phyloP scores from a whole-genome alignment of 805 yeast species.

The Candida railenensis region DNA sequence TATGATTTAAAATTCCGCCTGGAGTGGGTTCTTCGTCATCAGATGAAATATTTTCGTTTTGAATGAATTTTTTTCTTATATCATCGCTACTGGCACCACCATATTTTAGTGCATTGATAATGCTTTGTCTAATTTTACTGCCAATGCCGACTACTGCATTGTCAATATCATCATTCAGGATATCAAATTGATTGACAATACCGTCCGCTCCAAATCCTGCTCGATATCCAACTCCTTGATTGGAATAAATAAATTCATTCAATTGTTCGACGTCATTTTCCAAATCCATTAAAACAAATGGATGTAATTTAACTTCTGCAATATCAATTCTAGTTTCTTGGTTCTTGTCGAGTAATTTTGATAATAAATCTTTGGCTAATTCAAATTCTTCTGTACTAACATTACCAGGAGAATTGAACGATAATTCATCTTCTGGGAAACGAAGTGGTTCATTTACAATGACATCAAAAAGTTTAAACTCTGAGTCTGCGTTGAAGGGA shows the following conservation, averaged over 20 bases:
- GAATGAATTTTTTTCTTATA: slow-evolving; percentile 18
- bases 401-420: slow-evolving; percentile 38
- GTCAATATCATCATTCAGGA: slow-evolving; percentile 55
- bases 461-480: slow-evolving; percentile 79
- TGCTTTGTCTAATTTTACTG: slow-evolving; percentile 52
- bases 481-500: slow-evolving; percentile 87
- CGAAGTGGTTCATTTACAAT: slow-evolving; percentile 62
- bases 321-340: slow-evolving; percentile 69
- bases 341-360: slow-evolving; percentile 63
- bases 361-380: slow-evolving; percentile 58
- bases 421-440: slow-evolving; percentile 47
- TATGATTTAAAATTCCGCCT: neutral
- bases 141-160: slow-evolving; percentile 85
- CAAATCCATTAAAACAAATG: slow-evolving; percentile 51
- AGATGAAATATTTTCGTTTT: slow-evolving; percentile 20
- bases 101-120: slow-evolving; percentile 42
- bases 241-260: slow-evolving; percentile 36
- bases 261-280: slow-evolving; percentile 34
- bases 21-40: slow-evolving; percentile 26
- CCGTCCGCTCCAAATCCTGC: neutral
- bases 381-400: slow-evolving; percentile 44
- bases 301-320: slow-evolving; percentile 70
- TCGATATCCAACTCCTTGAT: slow-evolving; percentile 10
- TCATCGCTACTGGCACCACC: slow-evolving; percentile 24
- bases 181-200: slow-evolving; percentile 31